Base-by-base conservation (phyloP, 2,329 filamentous ascomycete species). In the Arthrocladium fulminans region DNA sequence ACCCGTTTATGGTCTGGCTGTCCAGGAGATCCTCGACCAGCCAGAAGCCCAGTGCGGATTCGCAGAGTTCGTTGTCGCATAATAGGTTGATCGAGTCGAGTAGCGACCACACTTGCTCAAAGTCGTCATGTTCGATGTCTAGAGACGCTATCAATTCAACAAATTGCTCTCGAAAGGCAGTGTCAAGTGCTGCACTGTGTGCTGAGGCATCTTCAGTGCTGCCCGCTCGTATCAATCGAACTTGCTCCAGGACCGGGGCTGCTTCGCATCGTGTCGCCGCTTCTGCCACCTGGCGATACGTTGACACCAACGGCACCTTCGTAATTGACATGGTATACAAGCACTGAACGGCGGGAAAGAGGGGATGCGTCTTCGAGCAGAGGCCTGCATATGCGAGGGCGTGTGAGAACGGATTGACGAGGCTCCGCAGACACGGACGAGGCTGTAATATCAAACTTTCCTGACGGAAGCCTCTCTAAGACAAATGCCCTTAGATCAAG, bases 11-110 rank as follows among this genome's bases (percentile, higher is more conserved):
- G 0, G 89, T 95, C 65, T 98, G 90, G 61, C 88, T 95, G 65
- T 98, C 94, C 22, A 98, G 76, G 1, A 98, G 77, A 66, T 97
- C 92, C 64, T 99, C 92, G 17, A 96, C 81, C 13, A 98, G 79
- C 77, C 86, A 89, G 60, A 95, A 88, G 6, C 92, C 75, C 7
- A 98, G 73, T 15, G 84, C 85, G 0, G 87, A 80, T 55, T 95
- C 88, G 57, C 79, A 82, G 58, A 77, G 65, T 59, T 73, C 71
- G 62, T 83, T 79, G 61, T 95, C 90, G 51, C 88, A 89, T 52
- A 94, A 81, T 30, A 94, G 81, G 1, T 86, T 84, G n/a, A 96
- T 74, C 35, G 97, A 81, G 62, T 98, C 94, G 49, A 98, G 78
- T 3, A 98, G 73, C 62, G 96, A 92, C 90, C 90, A 98, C 54